These are phyloP conservation scores for Nakazawaea molendinolei DNA, from an alignment of 805 yeast species.

Conservation along the genomic window DNA sequence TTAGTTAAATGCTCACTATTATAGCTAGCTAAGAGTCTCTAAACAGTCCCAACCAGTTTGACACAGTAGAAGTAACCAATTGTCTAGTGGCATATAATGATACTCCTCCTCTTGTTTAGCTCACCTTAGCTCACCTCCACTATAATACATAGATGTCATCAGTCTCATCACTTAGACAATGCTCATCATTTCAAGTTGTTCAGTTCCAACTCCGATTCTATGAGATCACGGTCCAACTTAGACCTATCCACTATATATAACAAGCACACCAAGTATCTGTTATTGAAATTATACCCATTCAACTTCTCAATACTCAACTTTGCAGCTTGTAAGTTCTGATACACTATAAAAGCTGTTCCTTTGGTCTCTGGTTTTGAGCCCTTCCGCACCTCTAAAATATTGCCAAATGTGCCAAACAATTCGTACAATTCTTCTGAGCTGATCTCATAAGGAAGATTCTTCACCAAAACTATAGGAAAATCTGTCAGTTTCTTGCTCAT, in stretches of 20 bases:
- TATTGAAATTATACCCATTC: slow-evolving; percentile 53
- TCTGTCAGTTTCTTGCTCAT: slow-evolving; percentile 12
- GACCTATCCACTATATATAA: slow-evolving; percentile 38
- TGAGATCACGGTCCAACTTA: slow-evolving; percentile 15
- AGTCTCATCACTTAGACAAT: no score
- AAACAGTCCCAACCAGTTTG: no score
- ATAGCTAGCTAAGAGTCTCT: no score
- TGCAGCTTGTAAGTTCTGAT: slow-evolving; percentile 41
- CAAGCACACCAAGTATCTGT: slow-evolving; percentile 49
- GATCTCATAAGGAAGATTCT: slow-evolving; percentile 50
- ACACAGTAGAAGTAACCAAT: no score
- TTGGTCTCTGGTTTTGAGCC: slow-evolving; percentile 32
- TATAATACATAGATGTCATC: no score
- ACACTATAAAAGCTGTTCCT: slow-evolving; percentile 53
- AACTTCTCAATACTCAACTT: slow-evolving; percentile 45
- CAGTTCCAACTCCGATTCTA: slow-evolving; percentile 17
- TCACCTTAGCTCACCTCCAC: no score
- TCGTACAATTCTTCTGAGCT: slow-evolving; percentile 40
- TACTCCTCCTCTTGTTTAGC: no score
- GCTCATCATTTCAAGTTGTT: slow-evolving; percentile 14
- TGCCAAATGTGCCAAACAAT: slow-evolving; percentile 49
- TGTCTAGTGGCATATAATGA: no score
- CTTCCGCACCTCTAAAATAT: slow-evolving; percentile 45
- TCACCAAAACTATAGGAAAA: slow-evolving; percentile 38
- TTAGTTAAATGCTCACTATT: no score